Base-by-base conservation (phyloP, 192 early-diverging fungal genomes). In the Funneliformis mosseae region DNA sequence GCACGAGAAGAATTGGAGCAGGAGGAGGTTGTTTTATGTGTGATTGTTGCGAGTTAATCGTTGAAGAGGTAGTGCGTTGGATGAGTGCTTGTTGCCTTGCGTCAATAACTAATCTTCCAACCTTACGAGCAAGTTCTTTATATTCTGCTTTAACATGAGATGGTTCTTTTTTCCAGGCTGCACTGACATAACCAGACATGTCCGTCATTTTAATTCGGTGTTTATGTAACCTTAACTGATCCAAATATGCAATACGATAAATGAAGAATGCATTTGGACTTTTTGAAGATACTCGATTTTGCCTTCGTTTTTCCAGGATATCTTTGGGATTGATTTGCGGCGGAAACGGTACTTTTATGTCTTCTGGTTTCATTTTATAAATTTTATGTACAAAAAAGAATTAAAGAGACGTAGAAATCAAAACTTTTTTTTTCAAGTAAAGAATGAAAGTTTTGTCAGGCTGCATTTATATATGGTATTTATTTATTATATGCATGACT, bases 211-310 rank as follows among this genome's bases (percentile, higher is more conserved):
- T 68, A 27, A 38, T 27, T 39, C 66, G 16, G 2, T 10, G 27
- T 2, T 39, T 39, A 39, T 39, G 6, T 39, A 39, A 23, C 27
- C 18, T 28, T 39, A 68, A 21, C 18, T 68, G 28, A 38, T 68
- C 39, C 66, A 39, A 28, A 68, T 68, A 68, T 28, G 66, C 66
- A 5, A 68, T 68, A 39, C 66, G 66, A 21, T 68, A 68, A 10
- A 68, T 39, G 10, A 68, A 68, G 27, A 68, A 68, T 23, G 66
- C 66, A 39, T 68, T 68, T 68, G 27, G 66, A 38, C 28, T 38
- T 38, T 39, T 28, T 12, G 66, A 16, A 0, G 66, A 39, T 38
- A 16, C 27, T 68, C 66, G 66, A 18, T 39, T 39, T 12, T 25
- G 14, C 3, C 66, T 23, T 8, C 25, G 66, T 68, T 27, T 68